Evolutionary conservation across 2,329 filamentous ascomycete genomes (phyloP).

Genomic region (Cryphonectria parasitica): DNA sequence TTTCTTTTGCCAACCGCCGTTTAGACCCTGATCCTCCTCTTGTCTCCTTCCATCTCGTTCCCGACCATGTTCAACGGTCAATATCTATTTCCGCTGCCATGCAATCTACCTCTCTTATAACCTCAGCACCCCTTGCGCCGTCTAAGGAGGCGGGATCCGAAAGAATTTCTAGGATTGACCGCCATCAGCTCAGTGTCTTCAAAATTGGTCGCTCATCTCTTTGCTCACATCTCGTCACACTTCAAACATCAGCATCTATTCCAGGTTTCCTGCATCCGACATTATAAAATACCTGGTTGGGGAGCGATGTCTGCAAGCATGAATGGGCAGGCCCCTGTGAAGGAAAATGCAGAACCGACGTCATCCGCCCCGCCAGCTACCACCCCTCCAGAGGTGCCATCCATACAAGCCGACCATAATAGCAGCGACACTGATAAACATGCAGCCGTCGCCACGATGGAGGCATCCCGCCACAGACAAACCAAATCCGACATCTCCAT

Average conservation of each 20-base stretch:
- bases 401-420: not conserved
- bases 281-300: not conserved
- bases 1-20: not conserved
- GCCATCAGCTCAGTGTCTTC: not conserved
- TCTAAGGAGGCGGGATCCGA: not conserved
- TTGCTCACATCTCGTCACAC: not conserved
- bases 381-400: constrained; percentile 24
- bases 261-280: not conserved
- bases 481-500: constrained; percentile 30
- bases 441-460: constrained; percentile 3
- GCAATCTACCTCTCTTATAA: not conserved
- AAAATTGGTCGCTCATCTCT: not conserved
- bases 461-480: constrained; percentile 7
- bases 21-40: not conserved
- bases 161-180: not conserved
- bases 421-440: constrained; percentile 4
- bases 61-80: constrained; percentile 6
- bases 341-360: constrained; percentile 13
- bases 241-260: not conserved
- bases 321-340: constrained; percentile 13
- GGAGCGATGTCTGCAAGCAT: not conserved
- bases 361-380: constrained; percentile 25
- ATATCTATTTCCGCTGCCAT: not conserved
- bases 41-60: not conserved
- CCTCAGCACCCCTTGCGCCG: not conserved